phyloP scores from a whole-genome alignment of 176 grass and related monocot species.

The Rhipidocladum racemiflorum region DNA sequence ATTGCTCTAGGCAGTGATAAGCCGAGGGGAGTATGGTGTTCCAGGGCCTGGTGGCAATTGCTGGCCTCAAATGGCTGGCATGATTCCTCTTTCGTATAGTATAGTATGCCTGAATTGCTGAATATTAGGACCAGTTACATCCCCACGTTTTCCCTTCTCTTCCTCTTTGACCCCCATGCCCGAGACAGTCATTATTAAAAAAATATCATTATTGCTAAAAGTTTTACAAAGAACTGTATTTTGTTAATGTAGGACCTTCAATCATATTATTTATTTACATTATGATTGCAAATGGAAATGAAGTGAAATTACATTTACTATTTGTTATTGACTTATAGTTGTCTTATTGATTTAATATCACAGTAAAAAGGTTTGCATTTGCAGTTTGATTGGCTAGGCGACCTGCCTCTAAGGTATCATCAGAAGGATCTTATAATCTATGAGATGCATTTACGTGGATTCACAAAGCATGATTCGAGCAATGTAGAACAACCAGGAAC shows the following conservation, averaged over 20 bases:
- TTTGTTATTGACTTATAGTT: not conserved
- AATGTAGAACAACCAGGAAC: conserved; percentile 71
- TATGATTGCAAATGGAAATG: conserved; percentile 10
- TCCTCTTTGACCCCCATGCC: not conserved
- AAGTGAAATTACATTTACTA: conserved; percentile 8
- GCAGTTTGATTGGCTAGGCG: conserved; percentile 94
- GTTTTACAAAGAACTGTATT: not conserved
- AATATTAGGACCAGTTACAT: not conserved
- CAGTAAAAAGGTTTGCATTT: conserved; percentile 31
- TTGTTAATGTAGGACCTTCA: not conserved
- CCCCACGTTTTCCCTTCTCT: not conserved
- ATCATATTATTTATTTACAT: not conserved
- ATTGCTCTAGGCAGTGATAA: conserved; percentile 62
- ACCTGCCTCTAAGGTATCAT: conserved; percentile 54
- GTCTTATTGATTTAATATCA: conserved; percentile 10
- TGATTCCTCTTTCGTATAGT: conserved; percentile 54
- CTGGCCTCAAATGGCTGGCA: conserved; percentile 94
- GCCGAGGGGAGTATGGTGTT: conserved; percentile 61
- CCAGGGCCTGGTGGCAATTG: conserved; percentile 38
- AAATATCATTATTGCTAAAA: not conserved
- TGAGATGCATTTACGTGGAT: conserved; percentile 95
- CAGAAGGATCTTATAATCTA: conserved; percentile 81
- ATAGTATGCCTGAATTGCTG: conserved; percentile 30
- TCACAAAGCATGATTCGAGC: conserved; percentile 80
- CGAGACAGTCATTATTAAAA: not conserved